These are phyloP conservation scores for Aureoboletus auriporus DNA, from an alignment of 768 basidiomycete species.

Conservation along the genomic window DNA sequence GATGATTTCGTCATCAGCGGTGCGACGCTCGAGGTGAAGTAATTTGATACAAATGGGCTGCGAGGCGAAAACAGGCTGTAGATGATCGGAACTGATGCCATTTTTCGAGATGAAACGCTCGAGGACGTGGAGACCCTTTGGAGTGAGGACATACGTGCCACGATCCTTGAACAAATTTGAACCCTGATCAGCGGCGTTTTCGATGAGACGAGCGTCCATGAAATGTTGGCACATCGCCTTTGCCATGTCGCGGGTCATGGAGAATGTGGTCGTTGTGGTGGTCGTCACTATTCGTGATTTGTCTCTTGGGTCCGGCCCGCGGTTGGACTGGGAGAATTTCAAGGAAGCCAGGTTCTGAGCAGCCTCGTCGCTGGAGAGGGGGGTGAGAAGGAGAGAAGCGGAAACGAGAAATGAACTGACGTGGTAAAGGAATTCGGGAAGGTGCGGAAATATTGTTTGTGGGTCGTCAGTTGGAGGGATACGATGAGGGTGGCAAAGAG, in stretches of 20 bases:
- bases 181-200: constrained; percentile 89
- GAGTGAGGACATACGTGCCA: constrained; percentile 91
- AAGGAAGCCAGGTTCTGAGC: constrained; percentile 89
- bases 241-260: constrained; percentile 99
- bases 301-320: constrained; percentile 97
- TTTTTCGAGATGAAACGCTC: constrained; percentile 99
- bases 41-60: constrained; percentile 98
- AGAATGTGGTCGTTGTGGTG: constrained; percentile 98
- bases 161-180: constrained; percentile 96
- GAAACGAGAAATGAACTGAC: constrained; percentile 44
- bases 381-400: constrained; percentile 6
- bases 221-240: constrained; percentile 99
- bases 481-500: constrained; percentile 96
- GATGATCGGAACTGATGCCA: constrained; percentile 92
- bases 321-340: constrained; percentile 98
- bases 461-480: constrained; percentile 80
- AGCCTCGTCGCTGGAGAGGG: constrained; percentile 79
- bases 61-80: constrained; percentile 81
- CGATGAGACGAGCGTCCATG: constrained; percentile 97
- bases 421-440: constrained; percentile 95
- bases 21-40: constrained; percentile 91
- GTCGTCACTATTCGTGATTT: constrained; percentile 98
- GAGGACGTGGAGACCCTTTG: constrained; percentile 96
- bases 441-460: constrained; percentile 95
- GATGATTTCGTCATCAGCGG: constrained; percentile 95